Conservation (phyloP, 2,329 filamentous ascomycete genomes). For the Coccinonectria pachysandricola region DNA sequence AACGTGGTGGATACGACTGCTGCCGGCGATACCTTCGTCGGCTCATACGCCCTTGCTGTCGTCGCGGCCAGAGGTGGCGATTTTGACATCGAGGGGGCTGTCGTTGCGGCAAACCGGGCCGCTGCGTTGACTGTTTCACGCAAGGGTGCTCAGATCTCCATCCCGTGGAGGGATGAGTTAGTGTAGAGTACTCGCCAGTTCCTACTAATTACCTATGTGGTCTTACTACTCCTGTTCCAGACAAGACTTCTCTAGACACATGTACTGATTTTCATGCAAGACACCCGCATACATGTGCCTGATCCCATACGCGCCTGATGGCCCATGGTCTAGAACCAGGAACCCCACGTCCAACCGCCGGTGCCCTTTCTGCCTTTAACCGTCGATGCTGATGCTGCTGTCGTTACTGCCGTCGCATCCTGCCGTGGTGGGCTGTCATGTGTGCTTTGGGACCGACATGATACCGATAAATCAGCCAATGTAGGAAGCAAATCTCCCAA, state of each 20-base stretch:
- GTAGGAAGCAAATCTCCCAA: conserved; percentile 10
- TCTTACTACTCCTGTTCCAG: too few relatives aligned
- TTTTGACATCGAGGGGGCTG: conserved; percentile 48
- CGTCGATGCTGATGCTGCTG: conserved; percentile 3
- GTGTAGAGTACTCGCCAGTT: too few relatives aligned
- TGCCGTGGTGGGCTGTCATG: conserved; percentile 6
- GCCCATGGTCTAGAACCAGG: conserved; percentile 19
- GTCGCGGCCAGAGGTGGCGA: conserved; percentile 34
- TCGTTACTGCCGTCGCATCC: conserved; percentile 1
- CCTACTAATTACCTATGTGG: too few relatives aligned
- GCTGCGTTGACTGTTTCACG: conserved; percentile 31
- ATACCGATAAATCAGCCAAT: conserved; percentile 9
- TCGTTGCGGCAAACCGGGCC: conserved; percentile 41
- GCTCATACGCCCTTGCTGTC: conserved; percentile 68
- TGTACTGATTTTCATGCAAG: too few relatives aligned
- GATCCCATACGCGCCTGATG: conserved; percentile 5
- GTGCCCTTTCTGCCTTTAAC: conserved; percentile 16
- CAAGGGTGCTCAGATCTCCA: conserved; percentile 33
- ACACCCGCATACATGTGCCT: too few relatives aligned
- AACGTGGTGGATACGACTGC: conserved; percentile 84
- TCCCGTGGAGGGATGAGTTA: conserved; percentile 34
- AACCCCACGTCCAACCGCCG: conserved; percentile 19
- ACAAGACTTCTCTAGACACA: too few relatives aligned
- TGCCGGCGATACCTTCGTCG: conserved; percentile 90
- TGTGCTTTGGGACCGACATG: conserved; percentile 5